Base-by-base conservation (phyloP, 495 filamentous ascomycete species). In the Penicillium lagena region DNA sequence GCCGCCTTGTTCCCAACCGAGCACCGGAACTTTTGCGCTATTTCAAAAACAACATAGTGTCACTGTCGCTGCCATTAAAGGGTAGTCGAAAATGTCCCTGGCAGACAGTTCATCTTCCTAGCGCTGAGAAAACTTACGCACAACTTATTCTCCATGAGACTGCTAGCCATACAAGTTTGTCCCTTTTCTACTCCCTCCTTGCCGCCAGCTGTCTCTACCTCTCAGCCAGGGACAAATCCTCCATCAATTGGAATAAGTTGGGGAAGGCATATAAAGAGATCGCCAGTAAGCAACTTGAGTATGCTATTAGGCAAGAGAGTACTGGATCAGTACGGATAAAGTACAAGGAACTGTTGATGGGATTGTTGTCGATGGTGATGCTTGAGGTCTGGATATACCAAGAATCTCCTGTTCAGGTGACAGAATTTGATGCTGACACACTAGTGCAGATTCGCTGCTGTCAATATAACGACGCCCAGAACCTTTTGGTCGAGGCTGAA, bases 321-420 rank as follows among this genome's bases (percentile, higher is more conserved):
- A n/a, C 34, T 2, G 29, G 29, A 9, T 4, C 7, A 12, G 39
- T 13, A 28, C 38, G 13, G 17, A 39, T 37, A 5, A 47, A 50
- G 42, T 54, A 54, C 12, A 54, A 54, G 43, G 51, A 54, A 17
- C 15, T 50, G 7, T 39, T 54, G 0, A 44, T 54, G 35, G 43
- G 42, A 1, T 13, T 45, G 0, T 29, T 54, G 7, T 46, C 43
- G 28, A 54, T 41, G 42, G 29, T 46, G n/a, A 34, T 45, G 13
- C 37, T 51, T 10, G 38, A 40, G 43, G 48, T 51, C 12, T 28
- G 29, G 15, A 7, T 28, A 41, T 35, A 12, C 28, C 2, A 39
- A 7, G 11, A 32, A 7, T 32, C n/a, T 12, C 12, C 10, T n/a
- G 22, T 14, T 1, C 13, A 12, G 2, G 9, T 35, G 7, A 32